A percentile compares a stretch with the other conserved stretches of the same genome.
Evolutionary conservation across 2,329 filamentous ascomycete species (phyloP).

Genomic region (Penicillium thymicola): DNA sequence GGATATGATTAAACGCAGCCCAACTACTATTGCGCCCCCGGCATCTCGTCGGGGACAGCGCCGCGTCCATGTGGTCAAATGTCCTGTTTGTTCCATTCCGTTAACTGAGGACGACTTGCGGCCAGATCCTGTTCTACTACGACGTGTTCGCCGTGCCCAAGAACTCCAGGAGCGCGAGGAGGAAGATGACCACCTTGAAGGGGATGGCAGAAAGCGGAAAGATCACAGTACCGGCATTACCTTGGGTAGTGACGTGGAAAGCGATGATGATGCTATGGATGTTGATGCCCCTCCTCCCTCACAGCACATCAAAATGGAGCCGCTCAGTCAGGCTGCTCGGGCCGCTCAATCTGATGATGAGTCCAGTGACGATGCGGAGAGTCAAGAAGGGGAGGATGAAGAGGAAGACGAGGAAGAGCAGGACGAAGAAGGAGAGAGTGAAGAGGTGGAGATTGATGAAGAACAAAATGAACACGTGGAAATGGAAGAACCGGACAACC

Average conservation of each 20-base stretch:
- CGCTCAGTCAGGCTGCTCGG: slow-evolving; percentile 1
- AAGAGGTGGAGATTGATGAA: background rate
- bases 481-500: background rate
- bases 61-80: slow-evolving; percentile 34
- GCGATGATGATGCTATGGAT: slow-evolving; percentile 25
- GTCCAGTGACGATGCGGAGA: slow-evolving; percentile 1
- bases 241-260: slow-evolving; percentile 30
- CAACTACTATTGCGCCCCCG: slow-evolving; percentile 25
- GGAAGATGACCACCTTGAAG: slow-evolving; percentile 32
- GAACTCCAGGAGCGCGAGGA: slow-evolving; percentile 25
- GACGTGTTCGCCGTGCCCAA: slow-evolving; percentile 38
- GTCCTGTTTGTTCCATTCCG: slow-evolving; percentile 42
- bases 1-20: slow-evolving; percentile 41
- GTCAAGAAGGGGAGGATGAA: slow-evolving; percentile 11
- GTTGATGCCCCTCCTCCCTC: slow-evolving; percentile 11
- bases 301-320: slow-evolving; percentile 11
- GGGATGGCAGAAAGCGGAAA: slow-evolving; percentile 14
- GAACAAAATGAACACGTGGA: background rate
- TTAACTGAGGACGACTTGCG: slow-evolving; percentile 40
- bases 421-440: background rate
- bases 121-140: slow-evolving; percentile 39
- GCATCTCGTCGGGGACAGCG: slow-evolving; percentile 13
- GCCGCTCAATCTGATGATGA: background rate
- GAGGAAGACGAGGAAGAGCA: background rate
- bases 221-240: slow-evolving; percentile 26